These are phyloP conservation scores for Boletus bicolor DNA, from an alignment of 768 basidiomycete species.

Conservation along the genomic window DNA sequence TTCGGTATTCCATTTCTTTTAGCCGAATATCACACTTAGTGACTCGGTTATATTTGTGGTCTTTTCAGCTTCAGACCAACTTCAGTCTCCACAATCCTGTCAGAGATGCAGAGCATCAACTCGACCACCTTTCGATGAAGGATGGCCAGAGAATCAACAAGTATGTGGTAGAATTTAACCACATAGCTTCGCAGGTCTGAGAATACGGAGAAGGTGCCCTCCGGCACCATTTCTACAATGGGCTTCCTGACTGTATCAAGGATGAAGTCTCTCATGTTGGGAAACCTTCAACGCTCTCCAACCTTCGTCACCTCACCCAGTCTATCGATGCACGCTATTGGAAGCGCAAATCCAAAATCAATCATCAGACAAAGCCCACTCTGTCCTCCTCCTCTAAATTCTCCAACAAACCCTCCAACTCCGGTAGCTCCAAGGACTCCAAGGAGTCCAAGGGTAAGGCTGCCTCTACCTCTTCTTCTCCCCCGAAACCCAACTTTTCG, in stretches of 20 bases:
- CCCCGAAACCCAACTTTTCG: not conserved
- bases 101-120: no score
- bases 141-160: no score
- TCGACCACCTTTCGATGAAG: not conserved
- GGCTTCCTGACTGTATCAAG: not conserved
- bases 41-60: no score
- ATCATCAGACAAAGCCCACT: not conserved
- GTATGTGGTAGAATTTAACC: not conserved
- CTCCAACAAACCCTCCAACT: no score
- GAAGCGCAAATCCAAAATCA: constrained; percentile 2
- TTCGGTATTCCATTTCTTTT: no score
- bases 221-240: constrained; percentile 5
- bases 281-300: not conserved
- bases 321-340: constrained; percentile 10
- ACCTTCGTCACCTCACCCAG: not conserved
- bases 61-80: not conserved
- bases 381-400: not conserved
- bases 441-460: no score
- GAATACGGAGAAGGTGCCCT: not conserved
- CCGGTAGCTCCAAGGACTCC: no score
- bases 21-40: no score
- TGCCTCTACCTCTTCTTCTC: no score
- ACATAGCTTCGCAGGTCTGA: not conserved
- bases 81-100: not conserved
- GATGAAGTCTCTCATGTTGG: not conserved